A percentile compares a stretch with the other conserved stretches of the same genome.
phyloP scores from a whole-genome alignment of 2,329 filamentous ascomycete species.

The Epichloe typhina region DNA sequence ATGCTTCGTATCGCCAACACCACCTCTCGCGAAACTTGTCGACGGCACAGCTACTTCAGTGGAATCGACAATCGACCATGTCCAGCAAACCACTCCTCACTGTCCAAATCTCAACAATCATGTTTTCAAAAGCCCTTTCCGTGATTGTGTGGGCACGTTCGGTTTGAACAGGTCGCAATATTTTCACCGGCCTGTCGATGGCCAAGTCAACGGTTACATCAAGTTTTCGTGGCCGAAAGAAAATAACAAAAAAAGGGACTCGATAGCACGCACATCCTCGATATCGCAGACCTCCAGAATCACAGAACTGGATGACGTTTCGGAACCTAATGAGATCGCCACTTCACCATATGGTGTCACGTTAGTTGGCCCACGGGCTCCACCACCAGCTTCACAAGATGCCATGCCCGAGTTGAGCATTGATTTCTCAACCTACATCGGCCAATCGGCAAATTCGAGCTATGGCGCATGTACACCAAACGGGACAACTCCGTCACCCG shows the following conservation, averaged over 20 bases:
- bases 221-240: conserved; percentile 24
- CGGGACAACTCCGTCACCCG: not conserved
- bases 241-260: not conserved
- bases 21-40: not conserved
- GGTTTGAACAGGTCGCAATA: conserved; percentile 11
- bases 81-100: not conserved
- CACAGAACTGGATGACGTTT: not conserved
- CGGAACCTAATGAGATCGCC: not conserved
- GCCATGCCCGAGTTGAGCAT: not conserved
- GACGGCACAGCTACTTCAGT: not conserved
- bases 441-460: not conserved
- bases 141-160: conserved; percentile 17
- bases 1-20: not conserved
- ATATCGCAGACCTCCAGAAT: not conserved
- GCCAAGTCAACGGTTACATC: conserved; percentile 25
- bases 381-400: not conserved
- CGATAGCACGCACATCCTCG: not conserved
- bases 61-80: not conserved
- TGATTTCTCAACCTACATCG: not conserved
- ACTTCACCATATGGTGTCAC: not conserved
- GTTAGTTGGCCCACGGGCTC: not conserved
- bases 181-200: conserved; percentile 19
- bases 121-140: conserved; percentile 19
- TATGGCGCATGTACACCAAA: not conserved
- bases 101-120: not conserved